These are phyloP conservation scores for Asterella californica DNA, from an alignment of 225 moss, liverwort and hornwort genomes.

Conservation along the genomic window DNA sequence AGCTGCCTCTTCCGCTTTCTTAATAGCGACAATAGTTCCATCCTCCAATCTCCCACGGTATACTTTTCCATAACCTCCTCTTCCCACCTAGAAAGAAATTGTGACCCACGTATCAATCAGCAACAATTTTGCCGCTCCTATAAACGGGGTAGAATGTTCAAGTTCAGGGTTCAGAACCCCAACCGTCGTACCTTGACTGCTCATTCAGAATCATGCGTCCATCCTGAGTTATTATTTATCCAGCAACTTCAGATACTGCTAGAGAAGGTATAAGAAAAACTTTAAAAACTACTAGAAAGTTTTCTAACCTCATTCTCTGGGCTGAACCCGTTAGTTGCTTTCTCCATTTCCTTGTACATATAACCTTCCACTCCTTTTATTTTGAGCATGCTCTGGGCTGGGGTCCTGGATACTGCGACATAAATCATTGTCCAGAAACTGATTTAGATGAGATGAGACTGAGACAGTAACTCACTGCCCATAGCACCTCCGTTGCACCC, in stretches of 20 bases:
- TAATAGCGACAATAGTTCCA: constrained; percentile 72
- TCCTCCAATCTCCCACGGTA: constrained; percentile 57
- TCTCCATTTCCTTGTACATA: constrained; percentile 56
- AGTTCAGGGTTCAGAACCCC: neutral
- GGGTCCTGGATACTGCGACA: constrained; percentile 10
- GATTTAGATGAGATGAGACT: too few species aligned
- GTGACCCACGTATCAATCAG: neutral
- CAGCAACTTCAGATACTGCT: neutral
- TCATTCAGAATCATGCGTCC: neutral
- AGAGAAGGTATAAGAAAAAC: too few species aligned
- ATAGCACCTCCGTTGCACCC: too few species aligned
- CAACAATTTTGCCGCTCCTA: neutral
- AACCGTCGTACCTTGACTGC: neutral
- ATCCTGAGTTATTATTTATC: neutral
- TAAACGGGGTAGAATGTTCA: neutral
- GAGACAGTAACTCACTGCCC: too few species aligned
- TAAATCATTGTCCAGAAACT: too few species aligned
- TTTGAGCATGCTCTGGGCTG: constrained; percentile 25
- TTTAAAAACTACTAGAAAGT: too few species aligned
- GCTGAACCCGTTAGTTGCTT: constrained; percentile 62
- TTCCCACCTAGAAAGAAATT: neutral
- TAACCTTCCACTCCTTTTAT: constrained; percentile 57
- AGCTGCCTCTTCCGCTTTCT: constrained; percentile 57
- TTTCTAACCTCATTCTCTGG: constrained; percentile 44
- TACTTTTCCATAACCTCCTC: constrained; percentile 48